Percentiles rank a stretch among this genome's conserved stretches.
Evolutionary conservation across 1,284 basidiomycete species (phyloP).

Genomic region (Mycena citricolor): DNA sequence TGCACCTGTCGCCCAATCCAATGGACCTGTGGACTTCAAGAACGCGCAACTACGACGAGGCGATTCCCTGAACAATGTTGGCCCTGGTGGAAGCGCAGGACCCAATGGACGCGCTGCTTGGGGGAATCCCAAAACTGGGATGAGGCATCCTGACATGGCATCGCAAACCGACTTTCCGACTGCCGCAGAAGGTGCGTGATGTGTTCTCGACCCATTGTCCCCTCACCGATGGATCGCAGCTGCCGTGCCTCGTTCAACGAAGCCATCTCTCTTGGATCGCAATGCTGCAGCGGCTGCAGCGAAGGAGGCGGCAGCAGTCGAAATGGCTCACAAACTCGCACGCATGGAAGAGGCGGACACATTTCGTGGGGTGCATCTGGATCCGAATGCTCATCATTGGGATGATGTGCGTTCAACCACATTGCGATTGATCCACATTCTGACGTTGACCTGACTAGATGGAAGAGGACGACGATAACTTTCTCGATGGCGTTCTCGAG

Average conservation of each 20-base stretch:
- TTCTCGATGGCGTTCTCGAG: constrained; percentile 86
- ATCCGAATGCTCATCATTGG: constrained; percentile 94
- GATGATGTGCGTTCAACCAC: constrained; percentile 72
- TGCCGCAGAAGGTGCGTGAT: constrained; percentile 78
- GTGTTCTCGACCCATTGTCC: constrained; percentile 43
- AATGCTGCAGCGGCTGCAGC: constrained; percentile 22
- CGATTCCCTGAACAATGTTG: constrained; percentile 31
- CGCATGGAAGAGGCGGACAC: constrained; percentile 80
- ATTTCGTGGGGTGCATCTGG: constrained; percentile 87
- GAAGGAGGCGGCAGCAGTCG: constrained; percentile 26
- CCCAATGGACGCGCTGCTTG: constrained; percentile 49
- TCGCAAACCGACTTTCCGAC: constrained; percentile 80
- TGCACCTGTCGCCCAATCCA: constrained; percentile 45
- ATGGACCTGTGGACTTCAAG: constrained; percentile 44
- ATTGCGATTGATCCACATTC: background rate
- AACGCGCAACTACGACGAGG: constrained; percentile 34
- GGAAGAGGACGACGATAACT: constrained; percentile 80
- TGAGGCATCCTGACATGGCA: constrained; percentile 37
- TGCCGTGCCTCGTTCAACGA: constrained; percentile 36
- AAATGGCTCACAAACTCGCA: constrained; percentile 54
- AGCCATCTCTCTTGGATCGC: constrained; percentile 34
- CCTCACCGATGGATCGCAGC: constrained; percentile 25
- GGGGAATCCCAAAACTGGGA: constrained; percentile 52
- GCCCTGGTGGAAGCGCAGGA: constrained; percentile 39
- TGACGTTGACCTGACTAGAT: constrained; percentile 2